Percentiles rank a stretch among this genome's conserved stretches.
phyloP scores from a whole-genome alignment of 192 early-diverging fungal genomes.

The Backusella liffmaniae region DNA sequence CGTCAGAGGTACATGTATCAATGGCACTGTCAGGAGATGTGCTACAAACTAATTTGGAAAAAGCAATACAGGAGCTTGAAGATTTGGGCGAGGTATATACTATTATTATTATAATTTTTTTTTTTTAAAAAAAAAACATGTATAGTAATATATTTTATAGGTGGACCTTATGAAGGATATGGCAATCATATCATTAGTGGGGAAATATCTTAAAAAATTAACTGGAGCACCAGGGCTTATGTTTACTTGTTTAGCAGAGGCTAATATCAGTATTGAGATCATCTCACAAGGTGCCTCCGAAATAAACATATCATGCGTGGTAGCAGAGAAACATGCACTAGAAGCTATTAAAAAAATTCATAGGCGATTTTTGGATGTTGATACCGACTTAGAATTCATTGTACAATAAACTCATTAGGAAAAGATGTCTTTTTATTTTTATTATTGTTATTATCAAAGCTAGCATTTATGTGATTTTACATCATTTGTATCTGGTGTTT shows the following conservation, averaged over 20 bases:
- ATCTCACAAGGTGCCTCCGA: conserved; percentile 93
- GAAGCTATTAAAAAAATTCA: conserved; percentile 77
- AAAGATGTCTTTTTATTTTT: background rate
- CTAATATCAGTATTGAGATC: conserved; percentile 90
- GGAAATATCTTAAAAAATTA: conserved; percentile 84
- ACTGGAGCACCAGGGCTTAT: conserved; percentile 83
- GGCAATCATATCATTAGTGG: conserved; percentile 92
- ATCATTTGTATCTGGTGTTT: background rate
- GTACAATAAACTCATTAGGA: background rate
- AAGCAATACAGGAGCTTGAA: conserved; percentile 65
- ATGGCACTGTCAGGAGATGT: conserved; percentile 61
- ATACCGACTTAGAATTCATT: conserved; percentile 13
- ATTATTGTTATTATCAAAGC: background rate
- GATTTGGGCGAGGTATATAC: conserved; percentile 74
- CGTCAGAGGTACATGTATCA: conserved; percentile 81
- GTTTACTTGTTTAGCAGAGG: conserved; percentile 78
- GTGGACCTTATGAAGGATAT: conserved; percentile 55
- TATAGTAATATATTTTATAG: conserved; percentile 32
- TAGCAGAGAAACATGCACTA: conserved; percentile 60
- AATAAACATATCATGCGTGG: conserved; percentile 93
- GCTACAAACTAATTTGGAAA: conserved; percentile 51
- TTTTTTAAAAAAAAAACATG: background rate
- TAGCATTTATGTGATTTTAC: background rate
- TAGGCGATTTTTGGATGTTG: conserved; percentile 50
- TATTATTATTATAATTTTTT: background rate